phyloP scores from a whole-genome alignment of 768 basidiomycete genomes.

The Amanita muscaria region DNA sequence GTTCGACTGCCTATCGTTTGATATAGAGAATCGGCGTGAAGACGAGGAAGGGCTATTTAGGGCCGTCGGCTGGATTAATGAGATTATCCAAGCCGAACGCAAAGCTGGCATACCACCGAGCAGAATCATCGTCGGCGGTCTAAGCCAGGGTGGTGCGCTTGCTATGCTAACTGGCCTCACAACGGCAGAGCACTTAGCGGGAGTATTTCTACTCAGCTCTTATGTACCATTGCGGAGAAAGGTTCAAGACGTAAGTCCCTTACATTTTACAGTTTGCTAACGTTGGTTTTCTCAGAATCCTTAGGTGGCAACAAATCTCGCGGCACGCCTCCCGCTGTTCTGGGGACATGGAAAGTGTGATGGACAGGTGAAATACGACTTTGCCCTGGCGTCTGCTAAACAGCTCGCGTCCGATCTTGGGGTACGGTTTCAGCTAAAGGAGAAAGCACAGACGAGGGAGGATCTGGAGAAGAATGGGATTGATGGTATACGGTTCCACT shows the following conservation, averaged over 20 bases:
- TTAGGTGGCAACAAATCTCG: conserved; percentile 41
- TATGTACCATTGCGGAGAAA: conserved; percentile 52
- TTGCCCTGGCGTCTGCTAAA: conserved; percentile 38
- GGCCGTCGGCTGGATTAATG: conserved; percentile 40
- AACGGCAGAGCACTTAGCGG: conserved; percentile 41
- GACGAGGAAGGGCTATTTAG: conserved; percentile 48
- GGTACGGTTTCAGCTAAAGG: conserved; percentile 22
- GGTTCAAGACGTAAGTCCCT: conserved; percentile 36
- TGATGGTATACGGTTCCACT: conserved; percentile 18
- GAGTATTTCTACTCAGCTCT: conserved; percentile 50
- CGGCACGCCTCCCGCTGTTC: conserved; percentile 53
- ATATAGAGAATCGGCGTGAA: conserved; percentile 35
- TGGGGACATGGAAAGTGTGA: conserved; percentile 69
- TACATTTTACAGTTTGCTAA: neutral
- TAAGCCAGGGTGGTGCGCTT: conserved; percentile 63
- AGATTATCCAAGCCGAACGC: conserved; percentile 49
- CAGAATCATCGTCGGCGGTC: conserved; percentile 65
- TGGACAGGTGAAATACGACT: conserved; percentile 42
- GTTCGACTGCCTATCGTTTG: conserved; percentile 51
- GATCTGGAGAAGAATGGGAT: conserved; percentile 10
- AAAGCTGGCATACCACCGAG: conserved; percentile 45
- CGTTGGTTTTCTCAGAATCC: neutral
- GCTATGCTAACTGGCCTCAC: conserved; percentile 49
- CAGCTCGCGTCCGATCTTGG: conserved; percentile 40
- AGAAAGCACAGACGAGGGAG: conserved; percentile 12